Evolutionary conservation across 306 rosid genomes (phyloP), one percentile per base, ranked within the genome.

Genomic region (Pyrus pyrifolia): DNA sequence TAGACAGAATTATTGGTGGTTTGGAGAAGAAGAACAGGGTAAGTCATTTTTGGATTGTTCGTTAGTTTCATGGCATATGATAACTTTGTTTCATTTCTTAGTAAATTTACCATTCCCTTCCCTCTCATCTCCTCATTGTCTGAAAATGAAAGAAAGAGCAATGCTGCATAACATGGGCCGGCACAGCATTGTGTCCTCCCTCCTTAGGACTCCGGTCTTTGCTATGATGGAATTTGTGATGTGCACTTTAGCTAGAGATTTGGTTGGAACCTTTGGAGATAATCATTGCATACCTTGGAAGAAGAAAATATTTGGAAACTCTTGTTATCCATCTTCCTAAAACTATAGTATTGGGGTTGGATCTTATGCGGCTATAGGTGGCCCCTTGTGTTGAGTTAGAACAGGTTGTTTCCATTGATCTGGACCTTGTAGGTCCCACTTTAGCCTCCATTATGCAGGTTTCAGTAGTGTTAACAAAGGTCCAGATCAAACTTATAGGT

Each of bases 1-100:
- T 95, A 75, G 98, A 95, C 82, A 87, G 97, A 83, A 86, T 95
- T 60, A 90, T 95, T 55, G 98, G 98, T 87, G 98, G 98, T 73
- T 77, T 95, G 86, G 98, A 95, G 87, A 95, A 95, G 93, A 95
- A 85, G 89, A 95, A 95, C 86, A 89, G n/a, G 96, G 98, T 92
- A 85, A 19, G 38, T 30, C 2, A 67, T 46, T 63, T 74, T 31
- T 64, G 23, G 13, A 61, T 51, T 15, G 23, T 59, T 30, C 11
- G 58, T 59, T 40, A 23, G 12, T 60, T 58, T 42, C 59, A 44
- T 12, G 60, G 49, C 21, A 27, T 53, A n/a, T 33, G 23, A 40
- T 15, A 29, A 45, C 63, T 74, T 11, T 73, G 17, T 68, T 65
- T 64, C 18, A 11, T 51, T 25, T 59, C 38, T 11, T 12, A 11